phyloP scores from a whole-genome alignment of 495 filamentous ascomycete species.

The Aspergillus heteromorphus region DNA sequence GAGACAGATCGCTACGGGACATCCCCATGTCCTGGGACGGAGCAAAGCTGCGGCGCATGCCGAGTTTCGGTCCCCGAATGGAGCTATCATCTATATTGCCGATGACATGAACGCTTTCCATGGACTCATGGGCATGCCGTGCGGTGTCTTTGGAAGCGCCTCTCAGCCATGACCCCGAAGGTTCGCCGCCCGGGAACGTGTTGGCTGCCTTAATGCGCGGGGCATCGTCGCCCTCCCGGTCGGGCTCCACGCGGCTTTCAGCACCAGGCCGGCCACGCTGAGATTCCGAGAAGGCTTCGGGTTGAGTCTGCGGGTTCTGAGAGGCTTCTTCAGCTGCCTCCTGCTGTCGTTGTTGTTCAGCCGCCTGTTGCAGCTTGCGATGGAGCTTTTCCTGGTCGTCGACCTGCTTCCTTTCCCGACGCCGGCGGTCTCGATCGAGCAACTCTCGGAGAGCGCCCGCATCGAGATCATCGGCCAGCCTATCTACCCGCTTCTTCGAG shows the following conservation, averaged over 20 bases:
- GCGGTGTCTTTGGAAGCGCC: conserved; percentile 26
- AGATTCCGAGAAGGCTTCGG: neutral
- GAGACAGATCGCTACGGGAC: conserved; percentile 50
- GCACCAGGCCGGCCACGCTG: conserved; percentile 9
- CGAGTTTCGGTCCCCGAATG: conserved; percentile 28
- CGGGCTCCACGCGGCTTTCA: conserved; percentile 1
- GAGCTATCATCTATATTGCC: conserved; percentile 37
- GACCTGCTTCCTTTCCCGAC: conserved; percentile 66
- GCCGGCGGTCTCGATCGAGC: conserved; percentile 76
- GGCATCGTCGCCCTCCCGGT: neutral
- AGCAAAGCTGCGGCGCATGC: conserved; percentile 31
- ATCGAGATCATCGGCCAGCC: conserved; percentile 74
- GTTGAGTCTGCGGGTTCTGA: neutral
- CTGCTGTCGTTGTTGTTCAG: conserved; percentile 61
- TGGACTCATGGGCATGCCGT: conserved; percentile 20
- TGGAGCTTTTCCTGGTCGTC: conserved; percentile 67
- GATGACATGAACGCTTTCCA: conserved; percentile 33
- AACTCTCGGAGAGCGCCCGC: conserved; percentile 74
- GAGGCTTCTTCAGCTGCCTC: conserved; percentile 15
- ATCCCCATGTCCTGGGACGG: conserved; percentile 41
- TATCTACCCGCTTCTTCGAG: conserved; percentile 68
- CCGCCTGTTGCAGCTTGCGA: conserved; percentile 60
- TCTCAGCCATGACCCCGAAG: conserved; percentile 31
- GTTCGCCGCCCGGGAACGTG: conserved; percentile 4
- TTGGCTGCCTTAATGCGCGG: conserved; percentile 6